These are phyloP conservation scores for Parietichytrium sp. DNA, from an alignment of 108 stramenopile genomes.

Conservation along the genomic window DNA sequence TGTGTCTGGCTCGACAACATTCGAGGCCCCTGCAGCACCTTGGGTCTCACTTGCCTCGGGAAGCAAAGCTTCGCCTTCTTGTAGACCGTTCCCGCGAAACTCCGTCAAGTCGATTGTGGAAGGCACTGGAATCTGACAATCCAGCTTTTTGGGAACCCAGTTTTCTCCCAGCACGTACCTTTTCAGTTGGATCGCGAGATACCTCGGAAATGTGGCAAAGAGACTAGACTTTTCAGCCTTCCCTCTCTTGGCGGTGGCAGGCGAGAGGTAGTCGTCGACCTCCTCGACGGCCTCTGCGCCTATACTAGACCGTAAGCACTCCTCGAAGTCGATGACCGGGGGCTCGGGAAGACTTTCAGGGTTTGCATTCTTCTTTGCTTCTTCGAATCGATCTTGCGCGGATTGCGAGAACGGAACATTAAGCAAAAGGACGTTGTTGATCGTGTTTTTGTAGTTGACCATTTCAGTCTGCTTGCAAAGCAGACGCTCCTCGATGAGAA, in stretches of 20 bases:
- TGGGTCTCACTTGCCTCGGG: conserved; percentile 64
- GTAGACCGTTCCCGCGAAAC: conserved; percentile 70
- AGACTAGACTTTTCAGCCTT: conserved; percentile 45
- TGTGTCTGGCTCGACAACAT: conserved; percentile 64
- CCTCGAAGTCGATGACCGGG: conserved; percentile 67
- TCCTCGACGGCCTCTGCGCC: conserved; percentile 71
- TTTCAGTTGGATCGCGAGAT: conserved; percentile 84
- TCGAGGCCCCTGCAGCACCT: conserved; percentile 39
- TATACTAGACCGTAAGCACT: conserved; percentile 63
- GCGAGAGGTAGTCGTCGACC: conserved; percentile 70
- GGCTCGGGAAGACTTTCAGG: not conserved
- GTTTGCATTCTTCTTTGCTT: not conserved
- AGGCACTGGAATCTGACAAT: conserved; percentile 89
- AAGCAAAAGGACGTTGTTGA: conserved; percentile 8
- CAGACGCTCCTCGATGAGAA: conserved; percentile 70
- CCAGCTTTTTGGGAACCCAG: conserved; percentile 90
- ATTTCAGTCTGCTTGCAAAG: conserved; percentile 63
- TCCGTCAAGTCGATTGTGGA: conserved; percentile 73
- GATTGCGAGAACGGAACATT: not conserved
- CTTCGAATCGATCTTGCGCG: not conserved
- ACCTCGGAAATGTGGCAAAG: conserved; percentile 85
- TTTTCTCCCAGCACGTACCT: conserved; percentile 85
- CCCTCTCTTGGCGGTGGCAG: conserved; percentile 61
- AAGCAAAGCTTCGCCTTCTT: conserved; percentile 76
- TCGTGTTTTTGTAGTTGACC: conserved; percentile 56